Percentiles rank a stretch among this genome's conserved stretches.
Conservation (phyloP, 2,329 filamentous ascomycete species). For the Aspergillus sp. region DNA sequence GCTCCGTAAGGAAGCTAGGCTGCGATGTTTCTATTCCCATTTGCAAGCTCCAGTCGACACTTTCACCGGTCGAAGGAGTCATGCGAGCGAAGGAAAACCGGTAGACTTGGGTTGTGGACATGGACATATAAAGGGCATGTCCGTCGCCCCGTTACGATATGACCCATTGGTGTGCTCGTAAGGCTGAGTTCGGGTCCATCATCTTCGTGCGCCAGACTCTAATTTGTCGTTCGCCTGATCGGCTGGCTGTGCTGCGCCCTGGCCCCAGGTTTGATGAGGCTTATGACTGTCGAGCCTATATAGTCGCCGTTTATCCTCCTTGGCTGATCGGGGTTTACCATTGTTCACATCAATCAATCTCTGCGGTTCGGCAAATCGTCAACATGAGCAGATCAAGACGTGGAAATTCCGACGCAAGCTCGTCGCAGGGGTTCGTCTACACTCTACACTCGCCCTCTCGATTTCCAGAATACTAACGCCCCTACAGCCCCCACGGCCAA, state of each 20-base stretch:
- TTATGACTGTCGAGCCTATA: not conserved
- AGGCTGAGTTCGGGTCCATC: not conserved
- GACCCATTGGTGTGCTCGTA: not conserved
- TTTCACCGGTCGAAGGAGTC: too few species aligned
- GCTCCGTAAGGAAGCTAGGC: not conserved
- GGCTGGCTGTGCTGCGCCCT: conserved; percentile 4
- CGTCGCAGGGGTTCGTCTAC: not conserved
- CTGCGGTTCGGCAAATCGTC: not conserved
- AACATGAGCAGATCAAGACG: not conserved
- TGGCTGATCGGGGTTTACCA: not conserved
- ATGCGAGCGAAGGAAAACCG: not conserved
- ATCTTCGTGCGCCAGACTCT: not conserved
- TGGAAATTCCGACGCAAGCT: not conserved
- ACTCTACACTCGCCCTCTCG: not conserved
- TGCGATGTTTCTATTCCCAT: not conserved
- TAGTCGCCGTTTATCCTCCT: not conserved
- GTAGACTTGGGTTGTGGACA: too few species aligned
- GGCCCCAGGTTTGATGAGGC: not conserved
- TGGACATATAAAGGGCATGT: too few species aligned
- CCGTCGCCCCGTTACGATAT: too few species aligned
- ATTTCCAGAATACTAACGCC: not conserved
- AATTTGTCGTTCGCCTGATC: not conserved
- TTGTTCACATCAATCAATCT: too few species aligned
- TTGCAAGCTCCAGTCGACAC: too few species aligned
- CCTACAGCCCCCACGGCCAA: conserved; percentile 13